Percentiles rank a stretch among this genome's conserved stretches.
These are phyloP conservation scores for Cetradonia linearis DNA, from an alignment of 495 filamentous ascomycete species.

Conservation along the genomic window DNA sequence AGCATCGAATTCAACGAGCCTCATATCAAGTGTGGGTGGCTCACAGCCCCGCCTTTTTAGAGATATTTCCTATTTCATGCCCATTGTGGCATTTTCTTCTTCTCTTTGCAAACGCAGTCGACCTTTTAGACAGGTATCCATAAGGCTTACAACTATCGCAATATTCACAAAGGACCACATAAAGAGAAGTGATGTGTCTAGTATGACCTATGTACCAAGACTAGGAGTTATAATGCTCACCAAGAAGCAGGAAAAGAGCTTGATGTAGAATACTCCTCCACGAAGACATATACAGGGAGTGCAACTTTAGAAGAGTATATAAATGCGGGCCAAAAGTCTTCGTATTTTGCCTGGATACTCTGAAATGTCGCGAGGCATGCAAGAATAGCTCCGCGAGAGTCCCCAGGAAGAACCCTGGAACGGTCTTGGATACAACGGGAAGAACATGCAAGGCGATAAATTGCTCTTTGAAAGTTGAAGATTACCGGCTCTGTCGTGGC, in stretches of 20 bases:
- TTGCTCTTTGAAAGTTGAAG: not conserved
- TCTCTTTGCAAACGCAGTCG: not conserved
- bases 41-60: not conserved
- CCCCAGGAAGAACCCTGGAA: not conserved
- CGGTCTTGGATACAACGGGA: not conserved
- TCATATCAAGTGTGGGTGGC: not conserved
- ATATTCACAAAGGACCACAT: not conserved
- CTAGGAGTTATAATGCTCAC: not conserved
- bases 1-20: not conserved
- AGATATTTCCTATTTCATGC: not conserved
- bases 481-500: not conserved
- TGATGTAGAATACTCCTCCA: not conserved
- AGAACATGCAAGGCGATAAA: not conserved
- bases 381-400: not conserved
- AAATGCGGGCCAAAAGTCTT: not conserved
- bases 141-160: not conserved
- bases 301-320: not conserved
- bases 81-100: not conserved
- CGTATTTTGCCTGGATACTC: not conserved
- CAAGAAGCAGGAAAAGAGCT: not conserved
- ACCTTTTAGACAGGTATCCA: not conserved
- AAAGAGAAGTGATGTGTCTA: not conserved
- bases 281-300: not conserved
- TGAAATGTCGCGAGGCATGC: not conserved
- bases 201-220: not conserved